phyloP scores from a whole-genome alignment of 192 early-diverging fungal genomes.

The Backusella tarrabulga region DNA sequence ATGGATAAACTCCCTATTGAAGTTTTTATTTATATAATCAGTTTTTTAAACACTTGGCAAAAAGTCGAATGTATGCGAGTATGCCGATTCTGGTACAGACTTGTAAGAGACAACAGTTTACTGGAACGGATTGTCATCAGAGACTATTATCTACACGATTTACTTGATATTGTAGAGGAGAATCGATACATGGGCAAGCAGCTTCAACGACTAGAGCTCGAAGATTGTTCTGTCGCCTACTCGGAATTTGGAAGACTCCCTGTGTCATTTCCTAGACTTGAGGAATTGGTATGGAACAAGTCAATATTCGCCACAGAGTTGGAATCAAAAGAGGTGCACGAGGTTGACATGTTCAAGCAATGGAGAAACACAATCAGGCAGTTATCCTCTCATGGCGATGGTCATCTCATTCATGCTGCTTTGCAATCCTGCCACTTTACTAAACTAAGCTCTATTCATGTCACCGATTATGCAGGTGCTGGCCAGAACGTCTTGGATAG shows the following conservation, averaged over 20 bases:
- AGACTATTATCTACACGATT: background rate
- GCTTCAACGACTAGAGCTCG: background rate
- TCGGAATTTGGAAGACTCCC: background rate
- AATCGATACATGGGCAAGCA: background rate
- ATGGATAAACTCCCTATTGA: background rate
- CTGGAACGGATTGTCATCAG: background rate
- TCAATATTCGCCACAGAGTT: background rate
- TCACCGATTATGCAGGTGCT: background rate
- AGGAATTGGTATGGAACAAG: background rate
- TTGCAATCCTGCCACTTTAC: background rate
- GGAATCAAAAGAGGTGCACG: background rate
- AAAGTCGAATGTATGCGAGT: background rate
- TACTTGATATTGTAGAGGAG: background rate
- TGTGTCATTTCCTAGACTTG: background rate
- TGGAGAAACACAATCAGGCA: background rate
- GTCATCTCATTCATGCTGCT: background rate
- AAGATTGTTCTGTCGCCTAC: background rate
- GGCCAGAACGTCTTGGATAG: background rate
- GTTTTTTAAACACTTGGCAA: background rate
- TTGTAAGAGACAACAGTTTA: background rate
- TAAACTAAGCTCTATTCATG: conserved; percentile 1
- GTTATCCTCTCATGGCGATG: background rate
- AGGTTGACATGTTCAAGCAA: background rate
- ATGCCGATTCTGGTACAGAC: background rate
- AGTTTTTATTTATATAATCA: background rate